Percentiles rank a stretch among this genome's conserved stretches.
These are phyloP conservation scores for Papiliotrema laurentii DNA, from an alignment of 1,284 basidiomycete species.

Conservation along the genomic window DNA sequence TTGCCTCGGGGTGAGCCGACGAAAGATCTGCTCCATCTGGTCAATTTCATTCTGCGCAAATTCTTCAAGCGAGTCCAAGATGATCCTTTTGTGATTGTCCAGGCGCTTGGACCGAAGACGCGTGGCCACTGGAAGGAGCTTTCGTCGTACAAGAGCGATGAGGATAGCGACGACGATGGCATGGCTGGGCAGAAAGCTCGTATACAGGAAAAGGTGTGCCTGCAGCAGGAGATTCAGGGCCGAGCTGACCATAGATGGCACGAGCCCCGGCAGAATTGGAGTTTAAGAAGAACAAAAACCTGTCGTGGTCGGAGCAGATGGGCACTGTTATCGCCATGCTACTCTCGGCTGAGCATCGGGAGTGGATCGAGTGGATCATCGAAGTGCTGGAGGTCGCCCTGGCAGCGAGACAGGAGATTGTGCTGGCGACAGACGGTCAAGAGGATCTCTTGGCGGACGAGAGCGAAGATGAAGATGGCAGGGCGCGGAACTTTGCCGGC, in stretches of 20 bases:
- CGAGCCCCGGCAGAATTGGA: conserved; percentile 61
- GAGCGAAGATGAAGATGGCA: conserved; percentile 52
- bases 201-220: conserved; percentile 44
- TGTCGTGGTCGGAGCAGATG: conserved; percentile 80
- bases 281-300: conserved; percentile 71
- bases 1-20: conserved; percentile 71
- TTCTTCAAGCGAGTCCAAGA: conserved; percentile 85
- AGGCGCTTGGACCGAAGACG: conserved; percentile 86
- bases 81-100: conserved; percentile 76
- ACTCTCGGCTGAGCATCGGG: conserved; percentile 60
- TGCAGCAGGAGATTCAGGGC: not conserved
- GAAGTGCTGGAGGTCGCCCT: conserved; percentile 68
- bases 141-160: conserved; percentile 72
- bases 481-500: conserved; percentile 36
- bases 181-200: conserved; percentile 48
- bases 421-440: conserved; percentile 63
- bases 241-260: conserved; percentile 39
- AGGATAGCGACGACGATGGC: conserved; percentile 46
- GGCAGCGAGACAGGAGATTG: conserved; percentile 62
- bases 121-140: conserved; percentile 77
- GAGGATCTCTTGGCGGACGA: conserved; percentile 43
- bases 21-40: conserved; percentile 73
- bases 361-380: conserved; percentile 71
- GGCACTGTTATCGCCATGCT: conserved; percentile 76
- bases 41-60: conserved; percentile 77